Evolutionary conservation across 805 yeast genomes (phyloP).

Genomic region (Saturnispora dispora): DNA sequence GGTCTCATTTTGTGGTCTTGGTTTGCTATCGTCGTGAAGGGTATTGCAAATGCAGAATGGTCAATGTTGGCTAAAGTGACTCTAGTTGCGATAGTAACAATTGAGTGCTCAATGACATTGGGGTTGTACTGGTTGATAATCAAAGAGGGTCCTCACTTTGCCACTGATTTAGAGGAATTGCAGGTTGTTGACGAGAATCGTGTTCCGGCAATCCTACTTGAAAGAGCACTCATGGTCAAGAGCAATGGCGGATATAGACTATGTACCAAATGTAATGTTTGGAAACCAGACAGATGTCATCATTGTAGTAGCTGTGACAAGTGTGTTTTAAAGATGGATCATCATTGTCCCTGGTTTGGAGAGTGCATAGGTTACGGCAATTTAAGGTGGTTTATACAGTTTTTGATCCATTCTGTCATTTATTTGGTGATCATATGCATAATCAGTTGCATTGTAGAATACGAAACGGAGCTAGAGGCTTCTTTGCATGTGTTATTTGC

Average conservation of each 20-base stretch:
- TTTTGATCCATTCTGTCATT: slow-evolving; percentile 44
- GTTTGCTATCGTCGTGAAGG: slow-evolving; percentile 29
- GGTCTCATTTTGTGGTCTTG: slow-evolving; percentile 39
- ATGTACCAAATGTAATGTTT: slow-evolving; percentile 42
- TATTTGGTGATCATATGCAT: slow-evolving; percentile 37
- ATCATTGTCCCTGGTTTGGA: slow-evolving; percentile 85
- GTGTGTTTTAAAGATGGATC: slow-evolving; percentile 48
- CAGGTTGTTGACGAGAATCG: slow-evolving; percentile 2
- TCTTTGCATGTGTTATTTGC: slow-evolving; percentile 54
- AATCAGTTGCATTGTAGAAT: slow-evolving; percentile 39
- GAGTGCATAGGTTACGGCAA: slow-evolving; percentile 77
- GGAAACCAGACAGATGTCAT: slow-evolving; percentile 56
- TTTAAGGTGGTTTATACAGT: slow-evolving; percentile 73
- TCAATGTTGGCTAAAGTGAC: slow-evolving; percentile 15
- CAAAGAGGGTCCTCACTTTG: slow-evolving; percentile 35
- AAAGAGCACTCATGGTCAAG: slow-evolving; percentile 37
- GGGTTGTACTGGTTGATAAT: slow-evolving; percentile 47
- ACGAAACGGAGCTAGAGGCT: slow-evolving; percentile 26
- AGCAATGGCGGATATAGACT: slow-evolving; percentile 57
- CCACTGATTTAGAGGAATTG: slow-evolving; percentile 15
- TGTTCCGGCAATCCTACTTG: slow-evolving; percentile 36
- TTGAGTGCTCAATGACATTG: slow-evolving; percentile 31
- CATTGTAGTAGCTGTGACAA: slow-evolving; percentile 43
- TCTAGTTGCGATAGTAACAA: slow-evolving; percentile 21
- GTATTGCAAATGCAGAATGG: slow-evolving; percentile 17